Percentiles rank a stretch among this genome's conserved stretches.
These are phyloP conservation scores for Sphaerostilbella broomeana DNA, from an alignment of 2,329 filamentous ascomycete genomes.

Conservation along the genomic window DNA sequence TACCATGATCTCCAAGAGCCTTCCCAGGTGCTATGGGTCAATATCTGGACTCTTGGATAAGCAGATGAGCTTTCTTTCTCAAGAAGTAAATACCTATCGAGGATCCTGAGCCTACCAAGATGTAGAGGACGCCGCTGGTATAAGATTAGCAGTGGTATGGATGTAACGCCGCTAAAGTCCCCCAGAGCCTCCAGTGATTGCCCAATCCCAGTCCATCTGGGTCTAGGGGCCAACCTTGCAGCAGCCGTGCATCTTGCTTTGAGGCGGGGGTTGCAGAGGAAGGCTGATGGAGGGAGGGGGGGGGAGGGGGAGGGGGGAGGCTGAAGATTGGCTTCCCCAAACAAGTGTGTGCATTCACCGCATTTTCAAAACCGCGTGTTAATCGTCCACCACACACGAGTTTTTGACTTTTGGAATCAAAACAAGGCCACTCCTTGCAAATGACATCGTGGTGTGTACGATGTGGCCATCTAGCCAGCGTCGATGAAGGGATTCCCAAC, in stretches of 20 bases:
- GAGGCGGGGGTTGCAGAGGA: conserved; percentile 6
- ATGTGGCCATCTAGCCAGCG: conserved; percentile 11
- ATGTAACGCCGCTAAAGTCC: too few relatives aligned
- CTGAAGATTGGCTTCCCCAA: too few relatives aligned
- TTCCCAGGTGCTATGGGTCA: too few relatives aligned
- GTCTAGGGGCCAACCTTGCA: conserved; percentile 5
- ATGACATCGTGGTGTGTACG: too few relatives aligned
- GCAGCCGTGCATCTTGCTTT: conserved; percentile 5
- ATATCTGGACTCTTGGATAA: too few relatives aligned
- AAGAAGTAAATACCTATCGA: too few relatives aligned
- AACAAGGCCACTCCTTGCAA: conserved; percentile 12
- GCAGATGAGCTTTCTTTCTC: too few relatives aligned
- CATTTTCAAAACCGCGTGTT: conserved; percentile 10
- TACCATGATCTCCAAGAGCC: too few relatives aligned
- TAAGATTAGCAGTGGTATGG: too few relatives aligned
- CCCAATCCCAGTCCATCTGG: neutral
- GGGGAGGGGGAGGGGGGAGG: neutral
- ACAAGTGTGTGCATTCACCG: conserved; percentile 8
- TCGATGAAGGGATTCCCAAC: conserved; percentile 4
- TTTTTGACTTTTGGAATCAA: neutral
- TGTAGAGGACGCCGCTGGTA: too few relatives aligned
- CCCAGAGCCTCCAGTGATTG: too few relatives aligned
- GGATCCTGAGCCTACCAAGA: too few relatives aligned
- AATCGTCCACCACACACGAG: neutral
- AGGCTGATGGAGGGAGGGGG: conserved; percentile 1